Base-by-base conservation (phyloP, 371 early-diverging fungal species). In the Mortierella sp. region DNA sequence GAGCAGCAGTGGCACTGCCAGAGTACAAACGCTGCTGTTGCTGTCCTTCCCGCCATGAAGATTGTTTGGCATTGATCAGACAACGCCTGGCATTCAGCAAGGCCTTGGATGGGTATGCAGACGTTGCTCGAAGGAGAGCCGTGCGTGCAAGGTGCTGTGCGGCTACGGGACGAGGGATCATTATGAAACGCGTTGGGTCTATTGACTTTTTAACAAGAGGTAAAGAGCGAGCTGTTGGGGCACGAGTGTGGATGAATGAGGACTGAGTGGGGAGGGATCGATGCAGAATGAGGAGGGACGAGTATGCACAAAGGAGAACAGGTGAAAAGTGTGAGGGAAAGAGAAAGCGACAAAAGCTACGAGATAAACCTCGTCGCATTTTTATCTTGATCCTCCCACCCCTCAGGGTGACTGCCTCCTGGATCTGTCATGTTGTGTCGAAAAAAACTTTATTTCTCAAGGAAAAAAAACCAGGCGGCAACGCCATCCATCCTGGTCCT, bases 1-100 rank as follows among this genome's bases (percentile, higher is more conserved):
- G 74, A 16, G 74, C 74, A 16, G 74, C 43, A 39, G 74, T 58
- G 26, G 74, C 69, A 38, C 64, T 74, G 34, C 64, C 64, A 21
- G 74, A 68, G 54, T 74, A 74, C 9, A 39, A 34, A 16, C 52
- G 66, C 21, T 58, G 52, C 43, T 39, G 27, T 16, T 31, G 52
- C 43, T 39, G 27, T 16, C 34, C 38, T 52, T 61, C 72, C 56
- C 61, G 66, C 72, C 67, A 67, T 34, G 64, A 63, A 16, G 72
- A 46, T 26, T 49, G 69, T 53, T 64, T 74, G 48, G 69, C 52
- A 39, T 60, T 60, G 53, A 61, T 49, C 6, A 74, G 61, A 39
- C 64, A 67, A 13, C 69, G 68, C 13, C 61, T 52, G 28, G 74
- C 68, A 0, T 51, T 55, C 24, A 67, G 57, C 18, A 64, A 63